These are phyloP conservation scores for Hirschfeldia incana DNA, from an alignment of 345 rosid genomes.

Conservation along the genomic window DNA sequence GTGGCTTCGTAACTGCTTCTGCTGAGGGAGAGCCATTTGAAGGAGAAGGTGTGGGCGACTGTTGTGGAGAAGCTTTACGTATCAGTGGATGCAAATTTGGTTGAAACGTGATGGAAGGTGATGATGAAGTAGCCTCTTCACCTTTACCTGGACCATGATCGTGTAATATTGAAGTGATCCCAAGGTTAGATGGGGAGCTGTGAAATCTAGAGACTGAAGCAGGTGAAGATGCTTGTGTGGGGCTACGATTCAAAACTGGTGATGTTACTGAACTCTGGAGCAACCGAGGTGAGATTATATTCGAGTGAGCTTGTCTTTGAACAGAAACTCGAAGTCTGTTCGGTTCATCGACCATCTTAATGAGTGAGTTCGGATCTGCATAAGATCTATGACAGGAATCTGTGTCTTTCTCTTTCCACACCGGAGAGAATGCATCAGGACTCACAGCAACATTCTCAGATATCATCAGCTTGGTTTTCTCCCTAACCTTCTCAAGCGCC, in stretches of 20 bases:
- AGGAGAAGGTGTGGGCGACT: slow-evolving; percentile 8
- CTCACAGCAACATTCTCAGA: slow-evolving; percentile 30
- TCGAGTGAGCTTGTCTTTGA: slow-evolving; percentile 53
- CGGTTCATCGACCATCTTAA: slow-evolving; percentile 46
- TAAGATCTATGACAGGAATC: slow-evolving; percentile 34
- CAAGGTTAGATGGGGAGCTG: slow-evolving; percentile 55
- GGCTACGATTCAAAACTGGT: slow-evolving; percentile 44
- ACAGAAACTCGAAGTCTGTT: slow-evolving; percentile 53
- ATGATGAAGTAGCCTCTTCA: slow-evolving; percentile 44
- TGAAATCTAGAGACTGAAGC: slow-evolving; percentile 52
- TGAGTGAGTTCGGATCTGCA: slow-evolving; percentile 41
- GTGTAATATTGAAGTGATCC: slow-evolving; percentile 77
- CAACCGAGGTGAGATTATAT: slow-evolving; percentile 56
- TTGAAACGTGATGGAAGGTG: slow-evolving; percentile 26
- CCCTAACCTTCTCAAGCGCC: slow-evolving; percentile 44
- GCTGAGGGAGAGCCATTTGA: slow-evolving; percentile 19
- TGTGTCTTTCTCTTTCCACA: slow-evolving; percentile 36
- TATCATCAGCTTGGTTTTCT: slow-evolving; percentile 42
- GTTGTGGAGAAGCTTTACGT: slow-evolving; percentile 12
- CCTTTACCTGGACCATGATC: slow-evolving; percentile 55
- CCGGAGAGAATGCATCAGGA: slow-evolving; percentile 36
- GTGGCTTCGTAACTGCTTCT: slow-evolving; percentile 23
- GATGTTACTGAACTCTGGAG: slow-evolving; percentile 47
- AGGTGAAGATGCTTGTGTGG: slow-evolving; percentile 55
- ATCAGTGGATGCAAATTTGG: slow-evolving; percentile 33